These are phyloP conservation scores for Neurospora sp. DNA, from an alignment of 495 filamentous ascomycete species.

Conservation along the genomic window DNA sequence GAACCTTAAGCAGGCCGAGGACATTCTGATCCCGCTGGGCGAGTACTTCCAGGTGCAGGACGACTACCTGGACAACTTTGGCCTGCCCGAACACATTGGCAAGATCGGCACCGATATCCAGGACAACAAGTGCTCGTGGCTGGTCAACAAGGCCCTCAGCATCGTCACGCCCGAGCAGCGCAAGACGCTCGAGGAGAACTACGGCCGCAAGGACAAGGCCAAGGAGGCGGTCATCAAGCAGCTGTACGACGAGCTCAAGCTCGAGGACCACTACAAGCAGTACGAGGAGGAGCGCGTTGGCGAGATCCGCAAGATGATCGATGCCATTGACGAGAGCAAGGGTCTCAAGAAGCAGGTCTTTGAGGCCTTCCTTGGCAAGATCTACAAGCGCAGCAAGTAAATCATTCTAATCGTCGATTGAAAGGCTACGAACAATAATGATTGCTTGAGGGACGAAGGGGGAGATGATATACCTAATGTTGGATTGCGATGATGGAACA, in stretches of 20 bases:
- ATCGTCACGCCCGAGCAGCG: constrained; percentile 72
- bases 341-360: constrained; percentile 87
- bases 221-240: constrained; percentile 80
- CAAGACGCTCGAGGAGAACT: constrained; percentile 69
- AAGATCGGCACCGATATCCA: constrained; percentile 98
- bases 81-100: constrained; percentile 79
- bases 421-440: no score
- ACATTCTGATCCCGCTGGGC: constrained; percentile 94
- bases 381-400: constrained; percentile 93
- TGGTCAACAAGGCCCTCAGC: constrained; percentile 85
- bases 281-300: constrained; percentile 80
- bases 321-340: constrained; percentile 66
- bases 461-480: not conserved
- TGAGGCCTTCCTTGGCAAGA: constrained; percentile 84
- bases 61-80: constrained; percentile 97
- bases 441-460: not conserved
- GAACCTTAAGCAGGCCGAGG: constrained; percentile 77
- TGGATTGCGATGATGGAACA: not conserved
- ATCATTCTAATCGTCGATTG: not conserved
- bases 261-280: constrained; percentile 70
- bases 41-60: constrained; percentile 99
- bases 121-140: constrained; percentile 99
- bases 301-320: constrained; percentile 66
- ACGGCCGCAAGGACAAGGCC: constrained; percentile 75
- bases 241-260: constrained; percentile 70